Conservation (phyloP, 1,284 basidiomycete species). For the Sparassis latifolia region DNA sequence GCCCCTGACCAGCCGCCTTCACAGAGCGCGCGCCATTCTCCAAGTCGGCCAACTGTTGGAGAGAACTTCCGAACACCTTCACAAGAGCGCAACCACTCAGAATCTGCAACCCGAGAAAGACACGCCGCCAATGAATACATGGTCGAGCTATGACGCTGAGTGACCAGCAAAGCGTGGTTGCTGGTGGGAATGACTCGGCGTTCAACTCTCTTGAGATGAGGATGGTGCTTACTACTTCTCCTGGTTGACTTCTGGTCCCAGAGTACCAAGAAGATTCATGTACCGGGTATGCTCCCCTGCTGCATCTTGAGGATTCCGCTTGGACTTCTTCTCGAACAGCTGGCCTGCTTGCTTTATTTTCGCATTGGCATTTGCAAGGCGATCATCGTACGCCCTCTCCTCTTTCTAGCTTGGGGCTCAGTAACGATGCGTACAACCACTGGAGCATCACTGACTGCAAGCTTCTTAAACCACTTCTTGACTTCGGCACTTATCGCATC, state of each 20-base stretch:
- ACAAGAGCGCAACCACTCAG: conserved; percentile 68
- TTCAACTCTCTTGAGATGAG: background rate
- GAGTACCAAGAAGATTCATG: conserved; percentile 61
- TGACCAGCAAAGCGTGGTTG: conserved; percentile 58
- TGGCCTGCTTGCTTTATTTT: conserved; percentile 74
- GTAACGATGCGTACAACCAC: background rate
- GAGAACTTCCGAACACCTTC: conserved; percentile 62
- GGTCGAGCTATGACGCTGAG: conserved; percentile 51
- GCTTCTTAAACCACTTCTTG: conserved; percentile 79
- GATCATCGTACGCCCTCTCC: conserved; percentile 69
- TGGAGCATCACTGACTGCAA: conserved; percentile 43
- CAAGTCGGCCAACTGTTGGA: conserved; percentile 58
- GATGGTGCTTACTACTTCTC: conserved; percentile 59
- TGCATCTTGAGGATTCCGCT: conserved; percentile 63
- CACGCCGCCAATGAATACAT: conserved; percentile 57
- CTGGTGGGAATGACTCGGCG: conserved; percentile 27
- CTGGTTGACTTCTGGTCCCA: conserved; percentile 72
- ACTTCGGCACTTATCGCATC: conserved; percentile 58
- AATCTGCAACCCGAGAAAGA: conserved; percentile 64
- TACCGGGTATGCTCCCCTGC: conserved; percentile 72
- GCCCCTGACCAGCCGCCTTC: conserved; percentile 66
- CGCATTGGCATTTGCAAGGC: conserved; percentile 58
- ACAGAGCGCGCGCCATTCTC: conserved; percentile 65
- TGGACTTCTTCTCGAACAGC: conserved; percentile 70
- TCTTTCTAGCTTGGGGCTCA: conserved; percentile 49